Percentiles rank a stretch among this genome's conserved stretches.
phyloP scores from a whole-genome alignment of 345 rosid species.

The Pelargonium nanum region DNA sequence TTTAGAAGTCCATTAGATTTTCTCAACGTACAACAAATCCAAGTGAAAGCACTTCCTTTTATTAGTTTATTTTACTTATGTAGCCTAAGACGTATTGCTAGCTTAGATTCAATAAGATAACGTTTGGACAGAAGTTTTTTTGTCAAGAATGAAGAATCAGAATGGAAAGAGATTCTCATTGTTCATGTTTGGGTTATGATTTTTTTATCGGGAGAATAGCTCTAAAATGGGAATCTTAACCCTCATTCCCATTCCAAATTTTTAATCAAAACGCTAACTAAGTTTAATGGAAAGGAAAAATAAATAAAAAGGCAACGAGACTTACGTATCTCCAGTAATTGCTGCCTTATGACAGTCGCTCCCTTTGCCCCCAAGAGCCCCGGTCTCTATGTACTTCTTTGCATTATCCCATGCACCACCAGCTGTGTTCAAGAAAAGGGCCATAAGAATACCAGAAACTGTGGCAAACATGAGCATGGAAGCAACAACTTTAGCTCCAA shows the following conservation, averaged over 20 bases:
- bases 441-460: slow-evolving; percentile 96
- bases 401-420: slow-evolving; percentile 99
- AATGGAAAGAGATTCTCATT: background rate
- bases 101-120: too few species aligned
- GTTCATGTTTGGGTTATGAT: too few species aligned
- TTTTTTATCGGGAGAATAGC: too few species aligned
- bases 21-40: too few species aligned
- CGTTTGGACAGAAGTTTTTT: too few species aligned
- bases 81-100: too few species aligned
- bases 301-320: slow-evolving; percentile 1
- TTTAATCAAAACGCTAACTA: background rate
- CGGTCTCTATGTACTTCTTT: slow-evolving; percentile 90
- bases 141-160: too few species aligned
- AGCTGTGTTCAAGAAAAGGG: slow-evolving; percentile 92
- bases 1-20: too few species aligned
- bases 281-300: background rate
- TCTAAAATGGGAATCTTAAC: too few species aligned
- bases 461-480: slow-evolving; percentile 92
- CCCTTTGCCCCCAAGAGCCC: slow-evolving; percentile 97
- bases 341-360: slow-evolving; percentile 98
- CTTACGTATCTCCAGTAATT: slow-evolving; percentile 96
- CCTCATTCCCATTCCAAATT: background rate
- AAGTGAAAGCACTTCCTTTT: too few species aligned
- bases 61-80: too few species aligned
- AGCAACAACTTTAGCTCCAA: slow-evolving; percentile 96